Conservation (phyloP, 176 grass and related monocot species). For the Rhipidocladum racemiflorum region DNA sequence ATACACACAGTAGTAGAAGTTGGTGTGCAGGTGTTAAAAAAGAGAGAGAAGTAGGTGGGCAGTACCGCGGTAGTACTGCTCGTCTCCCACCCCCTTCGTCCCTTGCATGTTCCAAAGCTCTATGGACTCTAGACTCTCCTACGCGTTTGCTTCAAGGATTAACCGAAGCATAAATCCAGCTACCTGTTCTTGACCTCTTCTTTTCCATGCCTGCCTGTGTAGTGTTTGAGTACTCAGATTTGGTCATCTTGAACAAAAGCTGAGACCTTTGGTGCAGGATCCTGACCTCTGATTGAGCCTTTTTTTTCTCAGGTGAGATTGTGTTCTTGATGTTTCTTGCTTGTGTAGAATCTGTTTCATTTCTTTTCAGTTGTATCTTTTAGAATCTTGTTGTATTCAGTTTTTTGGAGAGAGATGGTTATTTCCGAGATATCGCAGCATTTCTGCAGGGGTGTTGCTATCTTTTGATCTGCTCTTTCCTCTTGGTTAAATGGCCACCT, state of each 20-base stretch:
- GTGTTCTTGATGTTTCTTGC: constrained; percentile 9
- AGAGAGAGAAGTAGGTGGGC: too few species aligned
- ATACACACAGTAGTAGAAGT: constrained; percentile 20
- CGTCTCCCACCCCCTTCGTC: background rate
- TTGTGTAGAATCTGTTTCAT: background rate
- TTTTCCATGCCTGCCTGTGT: background rate
- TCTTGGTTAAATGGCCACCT: background rate
- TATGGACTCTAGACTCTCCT: background rate
- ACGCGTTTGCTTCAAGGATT: constrained; percentile 50
- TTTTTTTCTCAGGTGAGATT: constrained; percentile 31
- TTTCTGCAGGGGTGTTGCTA: background rate
- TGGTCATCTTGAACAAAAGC: background rate
- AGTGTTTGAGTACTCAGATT: constrained; percentile 28
- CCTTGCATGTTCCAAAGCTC: constrained; percentile 42
- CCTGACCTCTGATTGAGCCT: background rate
- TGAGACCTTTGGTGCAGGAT: constrained; percentile 10
- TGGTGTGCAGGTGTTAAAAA: too few species aligned
- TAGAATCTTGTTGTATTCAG: background rate
- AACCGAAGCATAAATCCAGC: constrained; percentile 33
- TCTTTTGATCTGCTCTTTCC: constrained; percentile 20
- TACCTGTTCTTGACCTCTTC: constrained; percentile 24
- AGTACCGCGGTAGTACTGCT: too few species aligned
- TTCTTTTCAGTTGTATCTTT: background rate
- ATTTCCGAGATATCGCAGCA: constrained; percentile 12
- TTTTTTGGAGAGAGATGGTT: background rate